These are phyloP conservation scores for Nakazawaea populi DNA, from an alignment of 805 yeast species.

Conservation along the genomic window DNA sequence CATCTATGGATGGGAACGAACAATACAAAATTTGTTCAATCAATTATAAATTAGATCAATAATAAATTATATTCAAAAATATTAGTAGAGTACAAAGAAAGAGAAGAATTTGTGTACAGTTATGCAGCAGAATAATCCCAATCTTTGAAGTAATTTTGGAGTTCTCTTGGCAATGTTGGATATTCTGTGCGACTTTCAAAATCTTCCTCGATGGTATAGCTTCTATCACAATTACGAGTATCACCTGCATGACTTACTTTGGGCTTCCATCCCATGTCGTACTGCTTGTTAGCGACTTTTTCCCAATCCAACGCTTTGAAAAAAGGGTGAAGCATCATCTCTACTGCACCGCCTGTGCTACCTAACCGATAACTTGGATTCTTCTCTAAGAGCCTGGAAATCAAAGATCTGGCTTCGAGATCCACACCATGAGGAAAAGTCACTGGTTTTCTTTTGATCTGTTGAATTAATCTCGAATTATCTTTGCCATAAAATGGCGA, in stretches of 20 bases:
- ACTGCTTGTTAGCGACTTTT: slow-evolving; percentile 74
- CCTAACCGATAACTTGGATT: slow-evolving; percentile 81
- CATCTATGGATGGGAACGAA: too few species aligned
- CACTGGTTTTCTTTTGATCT: slow-evolving; percentile 82
- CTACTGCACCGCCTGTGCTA: slow-evolving; percentile 65
- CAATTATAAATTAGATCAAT: too few species aligned
- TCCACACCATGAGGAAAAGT: slow-evolving; percentile 85
- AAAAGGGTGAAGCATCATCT: slow-evolving; percentile 77
- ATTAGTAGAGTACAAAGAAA: too few species aligned
- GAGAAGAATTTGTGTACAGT: not conserved
- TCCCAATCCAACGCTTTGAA: slow-evolving; percentile 88
- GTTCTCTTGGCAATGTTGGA: not conserved
- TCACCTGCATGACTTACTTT: slow-evolving; percentile 79
- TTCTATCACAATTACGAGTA: slow-evolving; percentile 68
- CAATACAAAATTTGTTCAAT: too few species aligned
- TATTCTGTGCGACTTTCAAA: not conserved
- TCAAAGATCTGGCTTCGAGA: slow-evolving; percentile 74
- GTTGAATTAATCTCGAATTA: slow-evolving; percentile 85
- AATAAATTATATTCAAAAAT: too few species aligned
- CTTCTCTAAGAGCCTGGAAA: slow-evolving; percentile 68
- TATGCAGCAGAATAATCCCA: not conserved
- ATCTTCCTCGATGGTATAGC: not conserved
- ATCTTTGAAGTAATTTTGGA: not conserved
- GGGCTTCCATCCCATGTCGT: slow-evolving; percentile 94
- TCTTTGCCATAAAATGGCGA: slow-evolving; percentile 97